Conservation (phyloP, 2,329 filamentous ascomycete genomes). For the Drechslerella coelobrocha region DNA sequence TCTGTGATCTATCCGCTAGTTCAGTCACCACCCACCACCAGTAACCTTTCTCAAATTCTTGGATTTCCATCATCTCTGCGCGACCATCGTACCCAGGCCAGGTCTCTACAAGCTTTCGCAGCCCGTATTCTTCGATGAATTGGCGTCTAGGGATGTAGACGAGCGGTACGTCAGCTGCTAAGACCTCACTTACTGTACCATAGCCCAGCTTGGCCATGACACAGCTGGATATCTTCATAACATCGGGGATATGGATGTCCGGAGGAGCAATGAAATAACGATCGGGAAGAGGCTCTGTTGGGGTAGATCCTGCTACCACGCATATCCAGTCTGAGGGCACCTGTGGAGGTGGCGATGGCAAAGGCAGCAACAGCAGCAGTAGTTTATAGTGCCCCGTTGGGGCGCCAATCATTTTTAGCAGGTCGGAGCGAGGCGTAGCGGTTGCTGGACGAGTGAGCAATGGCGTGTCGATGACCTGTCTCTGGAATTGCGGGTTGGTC, state of each 20-base stretch:
- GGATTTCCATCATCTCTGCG: conserved; percentile 33
- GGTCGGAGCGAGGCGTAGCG: conserved; percentile 8
- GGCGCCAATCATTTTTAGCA: conserved; percentile 29
- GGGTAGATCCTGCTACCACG: conserved; percentile 36
- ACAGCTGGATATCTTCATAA: conserved; percentile 45
- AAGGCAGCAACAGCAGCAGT: conserved; percentile 26
- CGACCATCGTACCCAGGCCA: conserved; percentile 34
- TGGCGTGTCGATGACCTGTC: conserved; percentile 37
- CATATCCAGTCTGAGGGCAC: conserved; percentile 45
- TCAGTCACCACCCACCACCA: conserved; percentile 44
- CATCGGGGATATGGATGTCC: conserved; percentile 40
- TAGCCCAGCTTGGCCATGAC: conserved; percentile 48
- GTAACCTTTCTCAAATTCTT: conserved; percentile 37
- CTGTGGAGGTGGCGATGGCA: conserved; percentile 36
- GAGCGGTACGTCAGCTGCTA: conserved; percentile 31
- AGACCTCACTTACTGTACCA: conserved; percentile 39
- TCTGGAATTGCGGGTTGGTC: conserved; percentile 14
- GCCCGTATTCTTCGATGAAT: conserved; percentile 41
- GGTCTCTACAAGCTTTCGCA: conserved; percentile 32
- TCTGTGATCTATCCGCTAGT: conserved; percentile 25
- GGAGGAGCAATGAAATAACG: conserved; percentile 38
- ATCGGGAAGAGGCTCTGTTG: conserved; percentile 34
- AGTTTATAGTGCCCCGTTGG: conserved; percentile 3
- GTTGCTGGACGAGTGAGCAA: conserved; percentile 35
- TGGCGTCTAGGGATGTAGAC: conserved; percentile 41